Evolutionary conservation across 2,329 filamentous ascomycete species (phyloP).

Genomic region (Tolypocladium amazonense): DNA sequence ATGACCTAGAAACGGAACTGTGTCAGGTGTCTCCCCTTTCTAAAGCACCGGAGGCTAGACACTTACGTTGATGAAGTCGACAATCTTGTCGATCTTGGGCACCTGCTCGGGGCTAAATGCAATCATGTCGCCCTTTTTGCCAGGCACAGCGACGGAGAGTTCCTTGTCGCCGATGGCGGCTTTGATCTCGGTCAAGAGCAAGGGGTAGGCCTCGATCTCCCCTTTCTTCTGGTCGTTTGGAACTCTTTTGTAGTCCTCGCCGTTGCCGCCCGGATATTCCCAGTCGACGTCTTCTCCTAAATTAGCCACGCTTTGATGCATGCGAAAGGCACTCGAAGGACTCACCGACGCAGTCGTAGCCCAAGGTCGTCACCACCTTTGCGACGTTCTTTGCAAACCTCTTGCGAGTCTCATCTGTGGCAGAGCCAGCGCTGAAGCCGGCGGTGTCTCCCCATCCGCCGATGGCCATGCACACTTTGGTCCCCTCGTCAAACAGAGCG

Average conservation of each 20-base stretch:
- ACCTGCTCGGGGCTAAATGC: slow-evolving; percentile 49
- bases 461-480: slow-evolving; percentile 52
- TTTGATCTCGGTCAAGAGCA: slow-evolving; percentile 49
- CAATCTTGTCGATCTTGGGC: slow-evolving; percentile 44
- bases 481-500: slow-evolving; percentile 36
- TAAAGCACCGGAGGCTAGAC: neutral
- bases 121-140: slow-evolving; percentile 52
- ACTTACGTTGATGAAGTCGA: slow-evolving; percentile 53
- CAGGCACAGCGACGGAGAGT: slow-evolving; percentile 58
- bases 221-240: slow-evolving; percentile 47
- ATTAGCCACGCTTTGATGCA: neutral
- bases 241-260: slow-evolving; percentile 53
- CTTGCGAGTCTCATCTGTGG: slow-evolving; percentile 32
- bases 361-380: slow-evolving; percentile 38
- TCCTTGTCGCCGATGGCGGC: slow-evolving; percentile 47
- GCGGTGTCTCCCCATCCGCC: slow-evolving; percentile 54
- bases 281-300: slow-evolving; percentile 49
- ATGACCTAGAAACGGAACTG: slow-evolving; percentile 34
- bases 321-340: neutral
- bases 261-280: slow-evolving; percentile 54
- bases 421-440: slow-evolving; percentile 42
- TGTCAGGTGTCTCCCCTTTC: neutral
- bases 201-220: slow-evolving; percentile 52
- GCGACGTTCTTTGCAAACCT: slow-evolving; percentile 48
- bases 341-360: slow-evolving; percentile 50